Conservation (phyloP, 179 eudicot genomes). For the Nepenthes alata region DNA sequence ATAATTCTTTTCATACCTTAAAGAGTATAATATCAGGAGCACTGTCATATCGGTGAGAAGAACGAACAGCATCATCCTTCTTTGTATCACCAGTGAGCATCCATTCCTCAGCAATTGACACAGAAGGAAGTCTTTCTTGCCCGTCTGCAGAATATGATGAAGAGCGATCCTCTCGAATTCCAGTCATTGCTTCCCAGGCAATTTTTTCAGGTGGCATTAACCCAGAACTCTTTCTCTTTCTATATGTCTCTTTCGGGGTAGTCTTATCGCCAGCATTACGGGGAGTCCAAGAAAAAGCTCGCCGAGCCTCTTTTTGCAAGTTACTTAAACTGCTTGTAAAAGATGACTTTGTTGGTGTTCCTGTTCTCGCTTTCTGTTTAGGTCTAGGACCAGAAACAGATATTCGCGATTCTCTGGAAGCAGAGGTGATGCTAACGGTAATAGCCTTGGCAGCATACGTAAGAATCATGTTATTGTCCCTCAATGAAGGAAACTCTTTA, state of each 20-base stretch:
- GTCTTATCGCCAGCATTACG: constrained; percentile 59
- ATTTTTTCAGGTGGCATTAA: constrained; percentile 62
- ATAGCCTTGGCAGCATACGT: constrained; percentile 87
- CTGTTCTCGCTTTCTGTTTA: constrained; percentile 56
- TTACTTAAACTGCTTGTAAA: constrained; percentile 75
- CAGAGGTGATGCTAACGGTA: constrained; percentile 56
- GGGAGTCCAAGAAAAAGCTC: constrained; percentile 94
- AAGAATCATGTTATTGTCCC: constrained; percentile 50
- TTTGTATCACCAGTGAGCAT: constrained; percentile 80
- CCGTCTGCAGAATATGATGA: constrained; percentile 61
- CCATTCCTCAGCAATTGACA: constrained; percentile 84
- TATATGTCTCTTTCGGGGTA: constrained; percentile 61
- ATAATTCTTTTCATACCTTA: constrained; percentile 43
- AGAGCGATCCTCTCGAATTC: constrained; percentile 76
- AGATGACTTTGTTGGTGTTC: constrained; percentile 54
- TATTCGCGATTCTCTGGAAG: constrained; percentile 73
- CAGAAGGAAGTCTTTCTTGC: constrained; percentile 79
- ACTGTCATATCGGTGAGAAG: constrained; percentile 89
- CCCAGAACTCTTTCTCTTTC: constrained; percentile 87
- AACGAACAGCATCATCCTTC: constrained; percentile 83
- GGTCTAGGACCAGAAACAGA: constrained; percentile 58
- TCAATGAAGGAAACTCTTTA: constrained; percentile 72
- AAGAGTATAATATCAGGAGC: constrained; percentile 89
- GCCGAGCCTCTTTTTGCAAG: constrained; percentile 84
- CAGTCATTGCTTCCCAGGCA: constrained; percentile 95